Conservation (phyloP, 257 asterid species). For the Scutellaria barbata region DNA sequence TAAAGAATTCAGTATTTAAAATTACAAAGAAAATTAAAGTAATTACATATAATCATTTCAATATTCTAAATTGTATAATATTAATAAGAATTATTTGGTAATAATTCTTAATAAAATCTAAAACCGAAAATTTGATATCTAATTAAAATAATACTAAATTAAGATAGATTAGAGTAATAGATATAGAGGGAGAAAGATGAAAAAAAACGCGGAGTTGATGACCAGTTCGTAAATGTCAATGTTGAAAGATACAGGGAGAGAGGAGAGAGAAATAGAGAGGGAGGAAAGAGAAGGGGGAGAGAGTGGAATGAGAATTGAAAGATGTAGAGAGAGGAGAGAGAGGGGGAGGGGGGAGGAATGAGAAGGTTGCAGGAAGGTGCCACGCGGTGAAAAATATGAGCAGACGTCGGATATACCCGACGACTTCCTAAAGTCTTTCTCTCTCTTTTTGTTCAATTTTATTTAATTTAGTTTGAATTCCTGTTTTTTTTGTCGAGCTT, state of each 20-base stretch:
- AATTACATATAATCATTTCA: too few relatives aligned
- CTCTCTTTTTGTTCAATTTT: not conserved
- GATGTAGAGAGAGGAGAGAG: constrained; percentile 14
- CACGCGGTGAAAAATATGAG: constrained; percentile 32
- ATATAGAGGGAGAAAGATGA: not conserved
- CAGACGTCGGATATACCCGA: constrained; percentile 17
- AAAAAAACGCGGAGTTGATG: constrained; percentile 40
- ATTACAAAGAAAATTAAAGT: too few relatives aligned
- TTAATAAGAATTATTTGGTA: too few relatives aligned
- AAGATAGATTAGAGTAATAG: too few relatives aligned
- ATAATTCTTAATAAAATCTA: too few relatives aligned
- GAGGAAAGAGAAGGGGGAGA: not conserved
- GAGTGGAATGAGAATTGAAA: constrained; percentile 19
- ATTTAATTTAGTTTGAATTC: not conserved
- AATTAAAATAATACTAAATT: too few relatives aligned
- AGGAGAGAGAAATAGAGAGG: too few relatives aligned
- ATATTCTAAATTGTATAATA: too few relatives aligned
- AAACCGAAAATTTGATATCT: too few relatives aligned
- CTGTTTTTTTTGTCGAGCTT: not conserved
- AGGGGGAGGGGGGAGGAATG: not conserved
- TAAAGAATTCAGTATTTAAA: too few relatives aligned
- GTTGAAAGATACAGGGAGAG: constrained; percentile 32
- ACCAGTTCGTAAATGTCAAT: constrained; percentile 31
- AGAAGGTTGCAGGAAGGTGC: constrained; percentile 49
- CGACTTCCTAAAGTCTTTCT: constrained; percentile 40